Percentiles rank a stretch among this genome's conserved stretches.
Evolutionary conservation across 2,329 filamentous ascomycete genomes (phyloP).

Genomic region (Aspergillus neoniger): DNA sequence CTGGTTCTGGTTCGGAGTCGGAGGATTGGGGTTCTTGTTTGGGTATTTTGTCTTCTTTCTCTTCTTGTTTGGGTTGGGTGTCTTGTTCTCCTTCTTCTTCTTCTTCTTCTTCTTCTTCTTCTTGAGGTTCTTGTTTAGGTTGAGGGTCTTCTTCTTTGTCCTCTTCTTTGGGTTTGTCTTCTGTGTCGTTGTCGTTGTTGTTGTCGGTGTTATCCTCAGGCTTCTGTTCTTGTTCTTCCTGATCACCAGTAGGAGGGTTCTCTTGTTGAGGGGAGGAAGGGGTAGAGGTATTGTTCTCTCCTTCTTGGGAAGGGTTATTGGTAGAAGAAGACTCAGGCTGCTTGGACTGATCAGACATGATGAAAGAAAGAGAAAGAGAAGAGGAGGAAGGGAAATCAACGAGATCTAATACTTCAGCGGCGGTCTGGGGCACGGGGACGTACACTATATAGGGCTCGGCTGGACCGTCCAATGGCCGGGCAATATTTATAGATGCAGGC

Average conservation of each 20-base stretch:
- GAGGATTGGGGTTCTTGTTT: constrained; percentile 33
- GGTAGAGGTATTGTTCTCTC: constrained; percentile 7
- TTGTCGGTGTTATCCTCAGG: constrained; percentile 17
- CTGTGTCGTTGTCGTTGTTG: constrained; percentile 9
- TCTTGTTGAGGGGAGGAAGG: constrained; percentile 10
- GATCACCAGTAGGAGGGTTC: neutral
- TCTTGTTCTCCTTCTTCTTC: constrained; percentile 22
- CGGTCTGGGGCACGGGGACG: constrained; percentile 12
- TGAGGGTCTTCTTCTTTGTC: neutral
- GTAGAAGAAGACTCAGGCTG: neutral
- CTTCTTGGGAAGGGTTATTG: neutral
- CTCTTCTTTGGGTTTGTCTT: constrained; percentile 27
- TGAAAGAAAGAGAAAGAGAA: constrained; percentile 22
- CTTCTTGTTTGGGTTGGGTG: constrained; percentile 35
- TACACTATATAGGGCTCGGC: constrained; percentile 6
- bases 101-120: constrained; percentile 23
- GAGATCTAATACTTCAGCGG: neutral
- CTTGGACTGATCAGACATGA: constrained; percentile 31
- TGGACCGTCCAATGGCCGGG: constrained; percentile 1
- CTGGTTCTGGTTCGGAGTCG: constrained; percentile 46
- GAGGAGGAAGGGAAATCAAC: constrained; percentile 10
- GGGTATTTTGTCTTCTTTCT: constrained; percentile 10
- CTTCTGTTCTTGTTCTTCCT: neutral
- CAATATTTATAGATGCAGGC: neutral
- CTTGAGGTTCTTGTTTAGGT: constrained; percentile 26